Percentiles rank a stretch among this genome's conserved stretches.
These are phyloP conservation scores for Tetrahymena borealis DNA, from an alignment of 73 alveolate genomes.

Conservation along the genomic window DNA sequence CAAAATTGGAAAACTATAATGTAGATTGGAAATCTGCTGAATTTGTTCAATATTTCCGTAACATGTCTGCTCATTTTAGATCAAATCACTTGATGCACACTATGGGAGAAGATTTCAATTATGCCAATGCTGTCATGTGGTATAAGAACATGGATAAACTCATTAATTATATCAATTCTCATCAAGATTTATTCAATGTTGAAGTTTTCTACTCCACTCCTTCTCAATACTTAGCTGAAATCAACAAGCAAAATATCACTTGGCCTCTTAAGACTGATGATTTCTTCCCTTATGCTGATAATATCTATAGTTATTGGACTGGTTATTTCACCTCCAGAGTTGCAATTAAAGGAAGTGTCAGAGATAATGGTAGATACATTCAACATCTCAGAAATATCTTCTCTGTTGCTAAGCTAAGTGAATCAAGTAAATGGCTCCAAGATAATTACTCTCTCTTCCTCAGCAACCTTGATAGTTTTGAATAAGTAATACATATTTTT, in stretches of 20 bases:
- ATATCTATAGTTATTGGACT: constrained; percentile 78
- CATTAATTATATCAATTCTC: constrained; percentile 51
- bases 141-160: constrained; percentile 60
- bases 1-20: constrained; percentile 21
- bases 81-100: constrained; percentile 60
- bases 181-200: constrained; percentile 25
- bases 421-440: neutral
- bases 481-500: neutral
- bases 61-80: constrained; percentile 45
- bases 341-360: constrained; percentile 58
- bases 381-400: constrained; percentile 13
- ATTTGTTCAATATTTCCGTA: constrained; percentile 44
- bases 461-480: neutral
- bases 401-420: neutral
- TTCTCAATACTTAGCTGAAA: constrained; percentile 47
- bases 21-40: constrained; percentile 46
- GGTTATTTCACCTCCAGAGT: constrained; percentile 92
- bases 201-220: constrained; percentile 70
- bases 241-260: constrained; percentile 9
- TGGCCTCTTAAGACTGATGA: constrained; percentile 71
- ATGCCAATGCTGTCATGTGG: constrained; percentile 59
- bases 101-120: constrained; percentile 72
- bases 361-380: constrained; percentile 36
- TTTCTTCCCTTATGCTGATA: constrained; percentile 79
- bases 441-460: neutral